phyloP scores from a whole-genome alignment of 495 filamentous ascomycete genomes.

The Hypoxylon fuscum region DNA sequence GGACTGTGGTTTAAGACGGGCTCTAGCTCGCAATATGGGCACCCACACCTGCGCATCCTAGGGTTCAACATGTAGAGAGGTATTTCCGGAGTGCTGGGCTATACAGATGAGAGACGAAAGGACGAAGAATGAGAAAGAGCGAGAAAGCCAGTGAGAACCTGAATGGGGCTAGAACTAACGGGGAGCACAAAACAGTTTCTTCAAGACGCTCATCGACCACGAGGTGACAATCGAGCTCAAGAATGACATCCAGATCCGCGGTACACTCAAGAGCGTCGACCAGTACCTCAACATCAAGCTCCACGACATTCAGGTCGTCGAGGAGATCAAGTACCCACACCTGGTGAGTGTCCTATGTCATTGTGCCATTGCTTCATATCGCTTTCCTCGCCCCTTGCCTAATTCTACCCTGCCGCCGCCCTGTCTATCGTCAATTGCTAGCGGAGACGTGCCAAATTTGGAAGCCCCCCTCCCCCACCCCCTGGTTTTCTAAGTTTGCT shows the following conservation, averaged over 20 bases:
- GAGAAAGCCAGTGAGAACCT: conserved; percentile 1
- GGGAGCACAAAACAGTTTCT: conserved; percentile 72
- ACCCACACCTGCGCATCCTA: neutral
- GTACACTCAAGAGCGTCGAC: conserved; percentile 94
- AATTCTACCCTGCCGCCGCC: too few species aligned
- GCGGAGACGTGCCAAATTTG: too few species aligned
- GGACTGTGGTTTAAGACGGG: neutral
- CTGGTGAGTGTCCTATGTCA: too few species aligned
- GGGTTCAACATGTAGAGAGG: neutral
- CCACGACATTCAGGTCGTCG: conserved; percentile 89
- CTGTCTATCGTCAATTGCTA: too few species aligned
- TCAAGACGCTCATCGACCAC: conserved; percentile 98
- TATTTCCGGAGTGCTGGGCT: too few species aligned
- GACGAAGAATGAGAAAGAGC: neutral
- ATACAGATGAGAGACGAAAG: neutral
- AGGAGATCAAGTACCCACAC: conserved; percentile 92
- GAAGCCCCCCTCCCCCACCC: too few species aligned
- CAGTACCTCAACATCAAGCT: conserved; percentile 99
- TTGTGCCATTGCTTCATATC: too few species aligned
- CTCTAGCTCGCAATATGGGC: neutral
- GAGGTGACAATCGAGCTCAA: conserved; percentile 97
- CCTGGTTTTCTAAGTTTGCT: too few species aligned
- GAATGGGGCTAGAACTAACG: conserved; percentile 7
- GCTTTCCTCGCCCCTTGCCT: neutral
- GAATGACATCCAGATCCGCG: conserved; percentile 96